These are phyloP conservation scores for Fallopia convolvulus DNA, from an alignment of 148 eudicot species.

Conservation along the genomic window DNA sequence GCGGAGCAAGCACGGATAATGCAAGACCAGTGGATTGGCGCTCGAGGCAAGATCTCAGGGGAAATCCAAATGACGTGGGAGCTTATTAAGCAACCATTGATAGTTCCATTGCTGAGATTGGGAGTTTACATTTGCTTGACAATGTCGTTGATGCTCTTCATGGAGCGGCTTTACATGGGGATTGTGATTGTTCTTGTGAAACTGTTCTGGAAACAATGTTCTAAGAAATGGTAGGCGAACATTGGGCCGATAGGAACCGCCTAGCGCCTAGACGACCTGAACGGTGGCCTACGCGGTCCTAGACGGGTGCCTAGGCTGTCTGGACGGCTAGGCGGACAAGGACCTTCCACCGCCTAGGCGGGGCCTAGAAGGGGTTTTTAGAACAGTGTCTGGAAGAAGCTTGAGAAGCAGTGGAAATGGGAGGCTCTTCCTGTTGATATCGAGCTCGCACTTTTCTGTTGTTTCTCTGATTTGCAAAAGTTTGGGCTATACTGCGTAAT, in stretches of 20 bases:
- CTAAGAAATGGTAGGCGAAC: too few relatives aligned
- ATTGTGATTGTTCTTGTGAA: constrained; percentile 65
- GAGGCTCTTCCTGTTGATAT: constrained; percentile 36
- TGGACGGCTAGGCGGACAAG: too few relatives aligned
- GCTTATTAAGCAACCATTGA: constrained; percentile 52
- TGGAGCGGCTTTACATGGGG: constrained; percentile 87
- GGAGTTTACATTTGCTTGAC: constrained; percentile 45
- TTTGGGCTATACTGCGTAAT: not conserved
- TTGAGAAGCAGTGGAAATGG: constrained; percentile 63
- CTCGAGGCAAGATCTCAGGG: constrained; percentile 41
- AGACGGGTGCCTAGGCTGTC: too few relatives aligned
- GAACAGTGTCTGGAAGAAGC: constrained; percentile 29
- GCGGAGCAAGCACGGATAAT: constrained; percentile 19
- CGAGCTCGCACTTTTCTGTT: constrained; percentile 18
- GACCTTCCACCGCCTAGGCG: too few relatives aligned
- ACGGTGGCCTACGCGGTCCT: too few relatives aligned
- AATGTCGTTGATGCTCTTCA: constrained; percentile 66
- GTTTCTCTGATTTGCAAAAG: not conserved
- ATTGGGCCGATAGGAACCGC: too few relatives aligned
- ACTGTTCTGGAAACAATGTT: constrained; percentile 32
- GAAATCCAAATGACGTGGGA: constrained; percentile 60
- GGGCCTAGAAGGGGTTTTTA: too few relatives aligned
- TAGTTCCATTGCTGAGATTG: constrained; percentile 57
- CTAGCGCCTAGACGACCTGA: too few relatives aligned
- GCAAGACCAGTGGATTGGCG: constrained; percentile 42